These are phyloP conservation scores for Eucalyptus dawsonii DNA, from an alignment of 345 rosid genomes.

Conservation along the genomic window DNA sequence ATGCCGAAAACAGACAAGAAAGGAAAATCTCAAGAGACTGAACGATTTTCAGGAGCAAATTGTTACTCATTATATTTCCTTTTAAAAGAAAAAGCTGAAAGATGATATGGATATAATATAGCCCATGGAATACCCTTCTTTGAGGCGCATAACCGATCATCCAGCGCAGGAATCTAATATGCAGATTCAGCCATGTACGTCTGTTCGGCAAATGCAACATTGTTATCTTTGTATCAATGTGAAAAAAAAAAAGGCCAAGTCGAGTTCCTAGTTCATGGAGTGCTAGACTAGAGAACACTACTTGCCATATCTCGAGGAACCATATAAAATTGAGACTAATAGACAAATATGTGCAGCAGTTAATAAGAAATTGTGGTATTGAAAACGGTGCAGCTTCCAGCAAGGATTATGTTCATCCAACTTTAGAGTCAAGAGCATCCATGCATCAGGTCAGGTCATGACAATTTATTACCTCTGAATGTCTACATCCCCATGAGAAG, in stretches of 20 bases:
- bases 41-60: neutral
- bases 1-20: neutral
- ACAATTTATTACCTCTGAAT: slow-evolving; percentile 48
- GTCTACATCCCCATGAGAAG: slow-evolving; percentile 82
- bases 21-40: neutral
- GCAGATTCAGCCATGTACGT: slow-evolving; percentile 60
- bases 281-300: neutral
- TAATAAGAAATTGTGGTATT: neutral
- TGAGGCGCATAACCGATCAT: slow-evolving; percentile 63
- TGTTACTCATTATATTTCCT: neutral
- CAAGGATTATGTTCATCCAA: neutral
- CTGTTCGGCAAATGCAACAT: slow-evolving; percentile 24
- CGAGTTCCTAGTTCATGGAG: neutral
- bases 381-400: neutral
- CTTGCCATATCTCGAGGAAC: neutral
- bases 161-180: slow-evolving; percentile 80
- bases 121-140: slow-evolving; percentile 70
- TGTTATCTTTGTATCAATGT: neutral
- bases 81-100: neutral
- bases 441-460: neutral
- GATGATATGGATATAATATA: neutral
- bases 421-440: neutral
- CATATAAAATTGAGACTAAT: neutral
- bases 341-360: neutral
- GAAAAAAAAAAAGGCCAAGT: neutral